Conservation (phyloP, 495 filamentous ascomycete genomes). For the Aspergillus funiculosus region DNA sequence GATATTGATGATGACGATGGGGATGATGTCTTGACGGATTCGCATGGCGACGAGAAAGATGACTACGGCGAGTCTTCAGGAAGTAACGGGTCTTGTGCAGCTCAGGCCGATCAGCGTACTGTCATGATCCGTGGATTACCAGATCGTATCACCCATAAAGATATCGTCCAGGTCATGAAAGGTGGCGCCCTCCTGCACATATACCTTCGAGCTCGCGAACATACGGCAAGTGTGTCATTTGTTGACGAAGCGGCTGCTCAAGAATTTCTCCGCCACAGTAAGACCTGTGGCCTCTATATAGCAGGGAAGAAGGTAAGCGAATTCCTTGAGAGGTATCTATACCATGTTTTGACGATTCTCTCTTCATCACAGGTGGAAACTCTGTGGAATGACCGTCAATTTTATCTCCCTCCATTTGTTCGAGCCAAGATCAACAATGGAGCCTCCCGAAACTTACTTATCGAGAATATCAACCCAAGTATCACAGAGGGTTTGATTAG, state of each 20-base stretch:
- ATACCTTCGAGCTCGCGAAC: constrained; percentile 57
- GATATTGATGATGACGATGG: constrained; percentile 22
- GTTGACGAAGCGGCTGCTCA: constrained; percentile 56
- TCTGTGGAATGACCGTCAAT: constrained; percentile 70
- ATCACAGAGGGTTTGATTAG: constrained; percentile 62
- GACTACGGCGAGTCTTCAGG: constrained; percentile 30
- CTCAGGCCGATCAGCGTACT: constrained; percentile 46
- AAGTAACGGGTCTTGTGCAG: constrained; percentile 18
- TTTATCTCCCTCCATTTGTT: constrained; percentile 59
- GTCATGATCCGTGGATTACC: constrained; percentile 58
- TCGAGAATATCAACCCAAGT: constrained; percentile 50
- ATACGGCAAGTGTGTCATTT: constrained; percentile 64
- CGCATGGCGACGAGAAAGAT: constrained; percentile 36
- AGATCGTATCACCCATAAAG: constrained; percentile 57
- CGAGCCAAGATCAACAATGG: constrained; percentile 60
- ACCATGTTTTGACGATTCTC: background rate
- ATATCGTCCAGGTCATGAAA: constrained; percentile 59
- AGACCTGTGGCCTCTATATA: constrained; percentile 63
- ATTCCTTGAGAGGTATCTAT: background rate
- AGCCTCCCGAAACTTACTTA: constrained; percentile 72
- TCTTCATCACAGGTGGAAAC: constrained; percentile 52
- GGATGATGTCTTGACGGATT: constrained; percentile 30
- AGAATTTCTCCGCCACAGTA: constrained; percentile 59
- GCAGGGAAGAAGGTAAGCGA: constrained; percentile 60
- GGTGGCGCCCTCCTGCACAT: constrained; percentile 68